phyloP scores from a whole-genome alignment of 495 filamentous ascomycete species.

The Hypoxylon intermedium region DNA sequence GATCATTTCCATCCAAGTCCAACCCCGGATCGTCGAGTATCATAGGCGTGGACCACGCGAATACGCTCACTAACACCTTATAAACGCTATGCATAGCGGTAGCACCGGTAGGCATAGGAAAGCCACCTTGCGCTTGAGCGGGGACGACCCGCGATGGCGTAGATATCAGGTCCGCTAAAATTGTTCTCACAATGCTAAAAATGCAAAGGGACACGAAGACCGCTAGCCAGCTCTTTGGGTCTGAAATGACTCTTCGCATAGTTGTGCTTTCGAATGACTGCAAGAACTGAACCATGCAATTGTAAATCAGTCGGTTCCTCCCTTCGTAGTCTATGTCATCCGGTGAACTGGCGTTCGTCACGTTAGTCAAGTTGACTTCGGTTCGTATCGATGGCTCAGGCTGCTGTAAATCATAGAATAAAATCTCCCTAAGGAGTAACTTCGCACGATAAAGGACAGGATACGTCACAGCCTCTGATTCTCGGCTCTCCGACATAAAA shows the following conservation, averaged over 20 bases:
- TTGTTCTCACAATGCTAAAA: conserved; percentile 57
- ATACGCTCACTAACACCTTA: conserved; percentile 54
- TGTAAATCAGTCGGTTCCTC: conserved; percentile 54
- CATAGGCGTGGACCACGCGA: conserved; percentile 52
- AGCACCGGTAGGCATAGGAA: conserved; percentile 39
- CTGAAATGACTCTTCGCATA: conserved; percentile 43
- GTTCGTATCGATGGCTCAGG: conserved; percentile 54
- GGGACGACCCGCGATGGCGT: conserved; percentile 40
- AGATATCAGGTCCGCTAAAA: conserved; percentile 53
- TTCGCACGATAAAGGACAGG: conserved; percentile 58
- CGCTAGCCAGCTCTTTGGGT: conserved; percentile 55
- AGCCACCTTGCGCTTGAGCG: conserved; percentile 40
- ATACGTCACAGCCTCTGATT: conserved; percentile 49
- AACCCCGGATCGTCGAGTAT: conserved; percentile 47
- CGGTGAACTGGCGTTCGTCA: conserved; percentile 41
- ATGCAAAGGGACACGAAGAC: conserved; percentile 57
- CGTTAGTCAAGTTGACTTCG: conserved; percentile 48
- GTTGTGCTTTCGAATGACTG: conserved; percentile 55
- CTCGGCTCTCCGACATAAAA: conserved; percentile 50
- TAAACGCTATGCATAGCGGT: conserved; percentile 56
- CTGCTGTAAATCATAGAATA: conserved; percentile 59
- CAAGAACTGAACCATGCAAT: conserved; percentile 56
- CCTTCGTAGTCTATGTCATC: conserved; percentile 56
- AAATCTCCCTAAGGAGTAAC: conserved; percentile 54
- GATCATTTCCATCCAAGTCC: conserved; percentile 47